phyloP scores from a whole-genome alignment of 2,329 filamentous ascomycete species.

The Cordyceps tenuipes region DNA sequence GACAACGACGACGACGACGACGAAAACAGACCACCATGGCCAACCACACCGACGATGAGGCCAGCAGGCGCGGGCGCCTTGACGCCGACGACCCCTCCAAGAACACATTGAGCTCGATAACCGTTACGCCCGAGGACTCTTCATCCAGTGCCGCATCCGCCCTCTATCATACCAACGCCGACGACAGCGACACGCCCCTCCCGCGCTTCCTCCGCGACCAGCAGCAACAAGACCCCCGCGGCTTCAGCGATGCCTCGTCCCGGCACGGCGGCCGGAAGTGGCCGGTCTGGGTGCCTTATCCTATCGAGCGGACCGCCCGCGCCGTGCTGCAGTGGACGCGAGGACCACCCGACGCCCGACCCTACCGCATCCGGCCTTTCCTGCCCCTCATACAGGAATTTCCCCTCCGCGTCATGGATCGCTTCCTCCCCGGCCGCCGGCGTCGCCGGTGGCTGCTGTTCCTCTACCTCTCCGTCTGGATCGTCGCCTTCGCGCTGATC shows the following conservation, averaged over 20 bases:
- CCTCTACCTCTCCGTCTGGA: slow-evolving; percentile 57
- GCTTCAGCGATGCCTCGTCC: neutral
- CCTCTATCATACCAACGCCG: slow-evolving; percentile 8
- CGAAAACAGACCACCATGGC: slow-evolving; percentile 20
- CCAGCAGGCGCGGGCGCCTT: neutral
- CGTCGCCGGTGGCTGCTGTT: slow-evolving; percentile 53
- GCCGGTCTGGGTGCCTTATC: slow-evolving; percentile 52
- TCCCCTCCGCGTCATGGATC: slow-evolving; percentile 56
- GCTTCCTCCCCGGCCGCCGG: slow-evolving; percentile 48
- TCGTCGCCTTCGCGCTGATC: slow-evolving; percentile 60
- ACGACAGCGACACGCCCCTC: slow-evolving; percentile 31
- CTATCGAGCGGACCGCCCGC: slow-evolving; percentile 38
- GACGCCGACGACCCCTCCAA: neutral
- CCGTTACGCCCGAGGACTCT: neutral
- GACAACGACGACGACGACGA: slow-evolving; percentile 17
- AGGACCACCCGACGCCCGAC: slow-evolving; percentile 46
- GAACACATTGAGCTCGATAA: slow-evolving; percentile 4
- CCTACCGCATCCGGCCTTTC: slow-evolving; percentile 44
- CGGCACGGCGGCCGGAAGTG: slow-evolving; percentile 30
- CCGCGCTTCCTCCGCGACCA: slow-evolving; percentile 53
- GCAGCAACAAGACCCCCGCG: neutral
- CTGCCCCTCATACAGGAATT: slow-evolving; percentile 60
- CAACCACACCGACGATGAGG: neutral
- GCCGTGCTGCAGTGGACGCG: slow-evolving; percentile 41
- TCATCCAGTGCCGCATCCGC: slow-evolving; percentile 14